Conservation (phyloP, 495 filamentous ascomycete genomes). For the Talaromyces wortmannii region DNA sequence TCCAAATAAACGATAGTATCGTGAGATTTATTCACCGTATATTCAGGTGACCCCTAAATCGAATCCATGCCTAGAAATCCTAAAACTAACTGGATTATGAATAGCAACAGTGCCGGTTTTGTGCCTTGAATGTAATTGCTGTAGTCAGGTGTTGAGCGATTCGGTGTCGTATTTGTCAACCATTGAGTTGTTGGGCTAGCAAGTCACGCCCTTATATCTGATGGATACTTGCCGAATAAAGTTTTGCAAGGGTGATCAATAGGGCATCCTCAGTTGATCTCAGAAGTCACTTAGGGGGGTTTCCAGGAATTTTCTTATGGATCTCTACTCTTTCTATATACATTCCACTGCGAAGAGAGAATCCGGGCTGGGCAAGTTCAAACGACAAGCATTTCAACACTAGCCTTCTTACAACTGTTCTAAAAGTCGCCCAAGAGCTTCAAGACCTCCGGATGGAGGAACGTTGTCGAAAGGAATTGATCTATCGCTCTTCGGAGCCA, state of each 20-base stretch:
- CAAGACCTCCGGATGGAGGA: not conserved
- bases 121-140: no score
- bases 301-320: conserved; percentile 1
- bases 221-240: conserved; percentile 12
- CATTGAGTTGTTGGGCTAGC: no score
- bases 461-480: not conserved
- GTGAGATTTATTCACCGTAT: no score
- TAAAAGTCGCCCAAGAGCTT: not conserved
- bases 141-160: no score
- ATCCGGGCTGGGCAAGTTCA: not conserved
- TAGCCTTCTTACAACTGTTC: not conserved
- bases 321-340: conserved; percentile 4
- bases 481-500: not conserved
- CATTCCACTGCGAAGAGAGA: conserved; percentile 5
- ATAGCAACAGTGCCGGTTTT: no score
- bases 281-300: not conserved
- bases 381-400: not conserved
- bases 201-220: conserved; percentile 6
- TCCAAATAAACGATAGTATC: no score
- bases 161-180: no score
- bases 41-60: no score
- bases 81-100: no score
- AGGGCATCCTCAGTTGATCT: not conserved
- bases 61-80: no score
- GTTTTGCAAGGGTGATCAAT: not conserved